These are phyloP conservation scores for Rosa chinensis DNA, from an alignment of 306 rosid species.

Conservation along the genomic window DNA sequence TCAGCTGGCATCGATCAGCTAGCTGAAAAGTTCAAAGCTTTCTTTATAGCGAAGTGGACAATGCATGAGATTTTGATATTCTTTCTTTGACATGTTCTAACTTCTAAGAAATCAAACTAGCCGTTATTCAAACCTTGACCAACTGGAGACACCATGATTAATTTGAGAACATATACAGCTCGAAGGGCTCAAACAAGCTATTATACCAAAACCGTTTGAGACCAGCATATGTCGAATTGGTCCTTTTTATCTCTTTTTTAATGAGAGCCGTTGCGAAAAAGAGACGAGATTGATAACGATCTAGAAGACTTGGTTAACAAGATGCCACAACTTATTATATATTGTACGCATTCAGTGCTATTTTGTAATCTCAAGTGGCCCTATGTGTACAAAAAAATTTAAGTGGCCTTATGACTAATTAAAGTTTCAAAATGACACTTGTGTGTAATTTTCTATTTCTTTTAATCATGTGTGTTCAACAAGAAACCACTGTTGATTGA, in stretches of 20 bases:
- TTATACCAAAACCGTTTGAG: slow-evolving; percentile 3
- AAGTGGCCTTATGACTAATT: too few species aligned
- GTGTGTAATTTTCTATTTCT: too few species aligned
- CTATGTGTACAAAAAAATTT: too few species aligned
- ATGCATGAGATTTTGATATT: not conserved
- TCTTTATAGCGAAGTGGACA: not conserved
- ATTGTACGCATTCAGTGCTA: not conserved
- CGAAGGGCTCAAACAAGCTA: not conserved
- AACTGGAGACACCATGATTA: not conserved
- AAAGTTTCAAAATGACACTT: too few species aligned
- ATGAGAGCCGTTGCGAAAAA: not conserved
- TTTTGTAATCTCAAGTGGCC: too few species aligned
- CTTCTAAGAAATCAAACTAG: not conserved
- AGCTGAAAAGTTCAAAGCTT: slow-evolving; percentile 6
- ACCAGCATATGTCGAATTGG: not conserved
- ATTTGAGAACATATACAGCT: not conserved
- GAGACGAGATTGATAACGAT: not conserved
- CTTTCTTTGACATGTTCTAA: not conserved
- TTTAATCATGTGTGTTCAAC: not conserved
- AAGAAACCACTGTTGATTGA: not conserved
- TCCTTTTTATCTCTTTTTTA: not conserved
- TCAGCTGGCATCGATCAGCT: not conserved
- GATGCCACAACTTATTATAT: not conserved
- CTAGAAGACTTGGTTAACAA: not conserved
- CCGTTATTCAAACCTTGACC: not conserved